Percentiles rank a stretch among this genome's conserved stretches.
These are phyloP conservation scores for Linum usitatissimum DNA, from an alignment of 345 rosid species.

Conservation along the genomic window DNA sequence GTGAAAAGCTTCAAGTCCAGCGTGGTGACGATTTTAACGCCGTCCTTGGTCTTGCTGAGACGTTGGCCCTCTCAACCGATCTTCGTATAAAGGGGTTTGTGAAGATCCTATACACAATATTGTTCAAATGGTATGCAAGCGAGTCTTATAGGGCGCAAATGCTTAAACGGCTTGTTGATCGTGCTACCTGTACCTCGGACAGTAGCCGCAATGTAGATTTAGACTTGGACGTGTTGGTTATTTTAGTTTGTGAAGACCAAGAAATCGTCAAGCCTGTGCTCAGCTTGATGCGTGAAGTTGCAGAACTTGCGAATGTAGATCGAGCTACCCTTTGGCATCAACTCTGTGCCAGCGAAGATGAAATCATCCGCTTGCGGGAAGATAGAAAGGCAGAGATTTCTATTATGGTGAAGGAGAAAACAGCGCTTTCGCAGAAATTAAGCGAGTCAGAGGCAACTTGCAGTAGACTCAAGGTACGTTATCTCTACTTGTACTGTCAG, in stretches of 20 bases:
- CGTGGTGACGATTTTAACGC: conserved; percentile 58
- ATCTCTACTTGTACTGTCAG: conserved; percentile 1
- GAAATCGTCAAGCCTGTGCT: conserved; percentile 62
- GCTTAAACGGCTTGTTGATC: conserved; percentile 85
- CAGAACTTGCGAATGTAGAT: conserved; percentile 84
- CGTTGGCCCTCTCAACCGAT: conserved; percentile 65
- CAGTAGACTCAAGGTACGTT: conserved; percentile 66
- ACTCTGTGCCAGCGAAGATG: conserved; percentile 70
- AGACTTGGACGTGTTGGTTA: conserved; percentile 71
- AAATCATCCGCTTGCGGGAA: conserved; percentile 52
- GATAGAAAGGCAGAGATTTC: conserved; percentile 63
- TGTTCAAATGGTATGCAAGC: conserved; percentile 77
- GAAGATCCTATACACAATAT: conserved; percentile 66
- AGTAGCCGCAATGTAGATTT: conserved; percentile 53
- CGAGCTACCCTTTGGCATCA: conserved; percentile 95
- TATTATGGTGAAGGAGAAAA: conserved; percentile 55
- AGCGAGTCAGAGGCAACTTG: conserved; percentile 67
- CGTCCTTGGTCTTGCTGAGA: conserved; percentile 87
- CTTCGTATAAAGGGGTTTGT: conserved; percentile 68
- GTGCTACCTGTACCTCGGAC: conserved; percentile 56
- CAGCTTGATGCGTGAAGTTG: conserved; percentile 77
- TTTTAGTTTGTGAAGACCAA: conserved; percentile 72
- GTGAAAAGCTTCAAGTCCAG: conserved; percentile 49
- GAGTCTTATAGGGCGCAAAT: conserved; percentile 66
- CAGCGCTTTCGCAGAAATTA: conserved; percentile 48